phyloP scores from a whole-genome alignment of 495 filamentous ascomycete genomes.

The Lophiostoma macrostomum region DNA sequence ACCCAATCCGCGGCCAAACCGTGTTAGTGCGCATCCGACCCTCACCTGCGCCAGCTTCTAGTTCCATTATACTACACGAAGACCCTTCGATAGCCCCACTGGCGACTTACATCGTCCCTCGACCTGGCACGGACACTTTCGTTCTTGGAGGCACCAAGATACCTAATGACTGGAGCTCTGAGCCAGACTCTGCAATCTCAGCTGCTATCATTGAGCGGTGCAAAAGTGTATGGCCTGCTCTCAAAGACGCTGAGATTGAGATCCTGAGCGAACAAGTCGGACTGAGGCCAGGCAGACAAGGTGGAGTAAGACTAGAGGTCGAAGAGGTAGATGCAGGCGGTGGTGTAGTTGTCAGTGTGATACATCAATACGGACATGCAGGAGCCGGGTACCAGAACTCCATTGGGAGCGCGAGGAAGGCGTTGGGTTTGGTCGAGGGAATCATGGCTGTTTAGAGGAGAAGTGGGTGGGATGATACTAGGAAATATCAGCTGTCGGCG shows the following conservation, averaged over 20 bases:
- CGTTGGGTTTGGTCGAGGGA: too few species aligned
- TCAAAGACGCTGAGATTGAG: conserved; percentile 76
- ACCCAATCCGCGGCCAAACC: conserved; percentile 80
- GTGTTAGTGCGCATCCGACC: conserved; percentile 77
- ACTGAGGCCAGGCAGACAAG: conserved; percentile 69
- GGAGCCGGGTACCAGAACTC: conserved; percentile 86
- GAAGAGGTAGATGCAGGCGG: conserved; percentile 57
- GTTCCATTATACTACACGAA: neutral
- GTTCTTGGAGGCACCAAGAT: conserved; percentile 7
- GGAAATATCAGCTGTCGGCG: too few species aligned
- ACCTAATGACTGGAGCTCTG: neutral
- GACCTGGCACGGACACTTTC: neutral
- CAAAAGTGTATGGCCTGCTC: conserved; percentile 63
- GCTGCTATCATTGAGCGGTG: neutral
- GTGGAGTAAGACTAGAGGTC: conserved; percentile 79
- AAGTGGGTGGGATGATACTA: too few species aligned
- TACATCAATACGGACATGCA: conserved; percentile 96
- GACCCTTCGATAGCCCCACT: neutral
- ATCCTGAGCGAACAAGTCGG: conserved; percentile 82
- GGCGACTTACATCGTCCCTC: conserved; percentile 12
- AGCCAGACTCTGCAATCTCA: neutral
- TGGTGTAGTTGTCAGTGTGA: conserved; percentile 52
- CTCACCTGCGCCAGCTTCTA: conserved; percentile 35
- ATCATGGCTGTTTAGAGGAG: too few species aligned
- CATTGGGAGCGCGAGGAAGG: conserved; percentile 74